phyloP scores from a whole-genome alignment of 2,329 filamentous ascomycete species.

The Aspergillus sp. region DNA sequence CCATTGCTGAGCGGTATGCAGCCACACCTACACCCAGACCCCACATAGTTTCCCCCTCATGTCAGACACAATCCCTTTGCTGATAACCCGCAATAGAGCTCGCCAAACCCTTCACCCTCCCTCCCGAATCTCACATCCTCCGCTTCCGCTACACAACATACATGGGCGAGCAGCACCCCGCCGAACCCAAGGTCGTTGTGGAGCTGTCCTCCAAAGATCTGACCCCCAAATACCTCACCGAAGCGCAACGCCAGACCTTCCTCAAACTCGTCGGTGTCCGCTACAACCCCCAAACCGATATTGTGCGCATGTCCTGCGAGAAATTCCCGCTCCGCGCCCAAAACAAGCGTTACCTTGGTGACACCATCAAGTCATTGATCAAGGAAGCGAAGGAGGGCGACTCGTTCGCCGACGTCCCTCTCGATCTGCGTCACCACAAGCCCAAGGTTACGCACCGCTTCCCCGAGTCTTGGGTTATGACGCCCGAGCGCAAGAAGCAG shows the following conservation, averaged over 20 bases:
- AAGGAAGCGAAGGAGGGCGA: slow-evolving; percentile 78
- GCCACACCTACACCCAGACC: slow-evolving; percentile 5
- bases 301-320: slow-evolving; percentile 89
- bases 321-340: slow-evolving; percentile 85
- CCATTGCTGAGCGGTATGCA: slow-evolving; percentile 79
- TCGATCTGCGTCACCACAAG: slow-evolving; percentile 84
- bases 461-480: slow-evolving; percentile 81
- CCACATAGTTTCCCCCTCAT: slow-evolving; percentile 10
- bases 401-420: slow-evolving; percentile 82
- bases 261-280: slow-evolving; percentile 82
- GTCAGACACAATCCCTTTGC: not conserved
- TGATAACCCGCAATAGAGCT: slow-evolving; percentile 62
- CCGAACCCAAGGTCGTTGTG: slow-evolving; percentile 89
- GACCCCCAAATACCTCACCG: slow-evolving; percentile 58
- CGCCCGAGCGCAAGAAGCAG: slow-evolving; percentile 64
- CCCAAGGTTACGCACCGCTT: slow-evolving; percentile 69
- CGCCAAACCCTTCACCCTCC: slow-evolving; percentile 78
- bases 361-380: slow-evolving; percentile 73
- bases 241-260: slow-evolving; percentile 73
- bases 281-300: slow-evolving; percentile 80
- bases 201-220: slow-evolving; percentile 80
- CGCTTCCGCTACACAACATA: slow-evolving; percentile 97
- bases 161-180: slow-evolving; percentile 90
- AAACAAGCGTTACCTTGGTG: slow-evolving; percentile 93
- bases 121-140: slow-evolving; percentile 65